These are phyloP conservation scores for Fusarium napiforme DNA, from an alignment of 2,329 filamentous ascomycete species.

Conservation along the genomic window DNA sequence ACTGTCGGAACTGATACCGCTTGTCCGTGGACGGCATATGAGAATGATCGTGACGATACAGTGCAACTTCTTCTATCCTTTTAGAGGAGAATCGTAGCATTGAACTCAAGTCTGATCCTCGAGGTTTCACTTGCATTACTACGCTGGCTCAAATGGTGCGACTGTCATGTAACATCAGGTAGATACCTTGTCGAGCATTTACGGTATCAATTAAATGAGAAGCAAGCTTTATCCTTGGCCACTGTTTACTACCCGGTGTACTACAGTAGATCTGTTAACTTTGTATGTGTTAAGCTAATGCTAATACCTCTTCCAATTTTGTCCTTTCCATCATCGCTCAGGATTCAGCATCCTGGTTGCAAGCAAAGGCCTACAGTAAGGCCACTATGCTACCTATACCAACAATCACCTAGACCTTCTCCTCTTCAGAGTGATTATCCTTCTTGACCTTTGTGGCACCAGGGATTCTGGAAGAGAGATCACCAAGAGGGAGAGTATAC, in stretches of 20 bases:
- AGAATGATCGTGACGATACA: not conserved
- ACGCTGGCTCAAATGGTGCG: not conserved
- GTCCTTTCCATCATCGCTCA: not conserved
- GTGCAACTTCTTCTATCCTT: not conserved
- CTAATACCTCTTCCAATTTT: rapidly evolving
- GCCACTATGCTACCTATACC: no score
- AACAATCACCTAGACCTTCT: not conserved
- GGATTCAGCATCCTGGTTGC: no score
- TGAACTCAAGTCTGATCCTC: rapidly evolving
- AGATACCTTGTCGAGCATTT: not conserved
- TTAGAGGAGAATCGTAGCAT: rapidly evolving
- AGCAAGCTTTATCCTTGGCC: not conserved
- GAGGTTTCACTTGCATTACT: not conserved
- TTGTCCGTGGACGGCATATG: not conserved
- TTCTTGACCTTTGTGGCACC: not conserved
- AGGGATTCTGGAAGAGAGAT: not conserved
- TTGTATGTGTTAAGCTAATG: not conserved
- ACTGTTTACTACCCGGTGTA: rapidly evolving
- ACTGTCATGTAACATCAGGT: not conserved
- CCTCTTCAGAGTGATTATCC: not conserved
- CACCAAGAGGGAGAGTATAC: not conserved
- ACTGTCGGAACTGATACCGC: not conserved
- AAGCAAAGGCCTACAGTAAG: no score
- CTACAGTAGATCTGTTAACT: rapidly evolving
- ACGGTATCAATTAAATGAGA: not conserved